These are phyloP conservation scores for Mucor plumbeus DNA, from an alignment of 371 early-diverging fungal genomes.

Conservation along the genomic window DNA sequence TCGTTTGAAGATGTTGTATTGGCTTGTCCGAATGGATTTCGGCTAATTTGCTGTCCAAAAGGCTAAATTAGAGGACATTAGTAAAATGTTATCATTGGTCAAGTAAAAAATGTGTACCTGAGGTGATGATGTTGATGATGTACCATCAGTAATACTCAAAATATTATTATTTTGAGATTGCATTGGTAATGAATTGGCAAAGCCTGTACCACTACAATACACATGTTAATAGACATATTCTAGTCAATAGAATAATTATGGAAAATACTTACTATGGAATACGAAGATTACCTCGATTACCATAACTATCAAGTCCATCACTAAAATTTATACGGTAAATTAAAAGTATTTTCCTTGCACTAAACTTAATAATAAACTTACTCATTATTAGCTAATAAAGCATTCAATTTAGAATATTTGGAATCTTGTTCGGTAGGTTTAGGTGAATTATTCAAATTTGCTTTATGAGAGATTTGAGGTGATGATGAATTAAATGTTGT, in stretches of 20 bases:
- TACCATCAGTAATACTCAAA: not conserved
- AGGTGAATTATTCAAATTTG: not conserved
- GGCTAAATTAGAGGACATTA: not conserved
- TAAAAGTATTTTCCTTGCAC: not conserved
- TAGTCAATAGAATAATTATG: not conserved
- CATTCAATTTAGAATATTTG: constrained; percentile 31
- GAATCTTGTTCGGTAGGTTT: constrained; percentile 14
- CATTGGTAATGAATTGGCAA: constrained; percentile 9
- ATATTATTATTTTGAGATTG: not conserved
- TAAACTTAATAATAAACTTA: constrained; percentile 2
- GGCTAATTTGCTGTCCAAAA: not conserved
- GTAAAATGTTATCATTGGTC: not conserved
- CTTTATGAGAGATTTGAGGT: constrained; percentile 4
- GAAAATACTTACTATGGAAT: constrained; percentile 49
- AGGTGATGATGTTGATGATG: not conserved
- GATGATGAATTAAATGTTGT: not conserved
- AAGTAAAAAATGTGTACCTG: not conserved
- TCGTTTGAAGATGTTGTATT: constrained; percentile 12
- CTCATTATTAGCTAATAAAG: constrained; percentile 33
- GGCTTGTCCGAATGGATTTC: constrained; percentile 48
- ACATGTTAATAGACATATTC: not conserved
- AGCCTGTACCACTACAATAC: constrained; percentile 32
- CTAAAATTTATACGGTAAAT: constrained; percentile 23
- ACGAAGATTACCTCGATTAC: constrained; percentile 58
- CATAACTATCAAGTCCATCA: constrained; percentile 63